Evolutionary conservation across 2,329 filamentous ascomycete genomes (phyloP), one percentile per base, ranked within the genome.

Genomic region (Graphilbum ipis-grandicollis): DNA sequence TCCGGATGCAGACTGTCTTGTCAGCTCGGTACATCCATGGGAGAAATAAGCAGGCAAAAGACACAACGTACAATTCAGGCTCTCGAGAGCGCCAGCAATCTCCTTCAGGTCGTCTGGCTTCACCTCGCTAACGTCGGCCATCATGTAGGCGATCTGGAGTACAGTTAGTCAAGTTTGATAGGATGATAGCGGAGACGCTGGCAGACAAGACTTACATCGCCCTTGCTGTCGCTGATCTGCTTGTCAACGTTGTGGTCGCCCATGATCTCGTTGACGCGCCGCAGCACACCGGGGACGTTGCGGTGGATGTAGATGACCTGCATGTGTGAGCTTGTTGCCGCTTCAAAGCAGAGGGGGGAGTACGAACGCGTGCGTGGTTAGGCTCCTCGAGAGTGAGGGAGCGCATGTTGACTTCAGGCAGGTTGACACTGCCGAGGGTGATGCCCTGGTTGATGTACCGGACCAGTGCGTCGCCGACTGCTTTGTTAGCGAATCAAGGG

Each of bases 191-290:
- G 17, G 17, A 12, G 6, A 3, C 31, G 9, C 21, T 28, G 29
- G 12, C 9, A 23, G 3, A 32, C 15, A 12, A n/a, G 26, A 39
- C 44, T 8, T 31, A 90, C 70, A 68, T 96, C 88, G 47, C 85
- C 88, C 62, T 79, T 79, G 59, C 81, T 93, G 56, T 96, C 90
- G 35, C 83, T 90, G 65, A 92, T 96, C 61, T 98, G 90, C 68
- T 96, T 96, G 63, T 94, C 88, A 48, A 98, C 86, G 56, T 98
- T 98, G 65, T 98, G 86, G 51, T 92, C 77, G 31, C 80, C 82
- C 34, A 98, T 69, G 43, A 96, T 84, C 51, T 90, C 82, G 65
- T 98, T 98, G 46, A 98, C 90, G 63, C 79, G 83, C 52, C 85
- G 74, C 56, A 98, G 66, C 44, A 98, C 90, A 66, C 90, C 90